A percentile compares a stretch with the other conserved stretches of the same genome.
These are phyloP conservation scores for Erigeron canadensis DNA, from an alignment of 129 eudicot species.

Conservation along the genomic window DNA sequence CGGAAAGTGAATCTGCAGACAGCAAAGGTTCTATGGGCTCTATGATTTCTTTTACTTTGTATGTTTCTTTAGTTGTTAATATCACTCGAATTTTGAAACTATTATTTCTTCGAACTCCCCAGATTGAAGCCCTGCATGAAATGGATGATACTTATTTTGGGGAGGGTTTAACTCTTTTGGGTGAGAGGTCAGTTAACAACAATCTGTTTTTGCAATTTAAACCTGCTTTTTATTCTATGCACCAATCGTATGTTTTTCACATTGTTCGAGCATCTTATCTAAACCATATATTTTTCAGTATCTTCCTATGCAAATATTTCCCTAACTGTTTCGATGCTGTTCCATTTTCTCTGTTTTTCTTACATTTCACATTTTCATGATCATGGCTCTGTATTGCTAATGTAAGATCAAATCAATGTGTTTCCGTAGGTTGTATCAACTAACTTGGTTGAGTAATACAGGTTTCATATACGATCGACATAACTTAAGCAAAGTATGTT, in stretches of 20 bases:
- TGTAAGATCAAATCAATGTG: slow-evolving; percentile 22
- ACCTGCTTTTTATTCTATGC: neutral
- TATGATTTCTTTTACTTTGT: neutral
- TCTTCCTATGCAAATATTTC: neutral
- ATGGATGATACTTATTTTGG: slow-evolving; percentile 56
- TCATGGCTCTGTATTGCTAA: slow-evolving; percentile 33
- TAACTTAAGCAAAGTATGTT: slow-evolving; percentile 71
- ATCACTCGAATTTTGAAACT: neutral
- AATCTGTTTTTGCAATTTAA: slow-evolving; percentile 4
- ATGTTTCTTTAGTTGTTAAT: neutral
- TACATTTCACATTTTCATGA: neutral
- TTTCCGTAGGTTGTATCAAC: slow-evolving; percentile 79
- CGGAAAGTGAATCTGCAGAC: slow-evolving; percentile 63
- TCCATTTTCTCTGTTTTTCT: neutral
- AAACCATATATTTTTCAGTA: neutral
- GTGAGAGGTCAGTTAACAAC: slow-evolving; percentile 59
- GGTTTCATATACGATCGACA: slow-evolving; percentile 79
- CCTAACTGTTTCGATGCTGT: too few relatives aligned
- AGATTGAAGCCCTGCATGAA: slow-evolving; percentile 38
- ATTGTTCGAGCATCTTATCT: neutral
- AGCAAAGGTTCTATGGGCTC: slow-evolving; percentile 46
- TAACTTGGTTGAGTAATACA: slow-evolving; percentile 61
- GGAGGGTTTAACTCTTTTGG: slow-evolving; percentile 83
- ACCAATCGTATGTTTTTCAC: neutral
- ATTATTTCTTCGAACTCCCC: slow-evolving; percentile 12